Conservation (phyloP, 768 basidiomycete species). For the Boletus edulis region DNA sequence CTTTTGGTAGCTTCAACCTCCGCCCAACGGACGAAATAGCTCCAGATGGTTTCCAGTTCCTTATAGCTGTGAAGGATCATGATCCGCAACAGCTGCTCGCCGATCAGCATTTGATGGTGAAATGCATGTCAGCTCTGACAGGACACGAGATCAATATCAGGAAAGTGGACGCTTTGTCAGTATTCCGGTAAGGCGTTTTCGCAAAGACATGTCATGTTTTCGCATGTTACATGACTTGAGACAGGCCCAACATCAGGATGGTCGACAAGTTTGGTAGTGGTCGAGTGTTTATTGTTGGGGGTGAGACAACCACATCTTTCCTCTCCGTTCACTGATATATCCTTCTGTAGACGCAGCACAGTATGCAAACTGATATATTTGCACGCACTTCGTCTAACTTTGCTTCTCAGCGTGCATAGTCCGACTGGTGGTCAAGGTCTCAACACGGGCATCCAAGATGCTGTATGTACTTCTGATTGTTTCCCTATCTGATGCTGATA, state of each 20-base stretch:
- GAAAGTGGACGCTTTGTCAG: constrained; percentile 23
- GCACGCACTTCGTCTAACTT: not conserved
- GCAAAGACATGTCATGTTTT: not conserved
- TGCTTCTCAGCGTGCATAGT: constrained; percentile 18
- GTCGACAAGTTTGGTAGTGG: constrained; percentile 40
- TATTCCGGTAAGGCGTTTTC: constrained; percentile 27
- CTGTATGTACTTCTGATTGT: constrained; percentile 27
- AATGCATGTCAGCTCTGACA: constrained; percentile 27
- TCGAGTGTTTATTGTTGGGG: constrained; percentile 49
- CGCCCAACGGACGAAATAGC: constrained; percentile 17
- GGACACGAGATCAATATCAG: constrained; percentile 33
- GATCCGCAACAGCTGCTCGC: constrained; percentile 15
- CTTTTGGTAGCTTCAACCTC: constrained; percentile 1
- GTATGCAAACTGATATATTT: not conserved
- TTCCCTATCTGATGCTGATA: not conserved
- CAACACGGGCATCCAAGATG: constrained; percentile 38
- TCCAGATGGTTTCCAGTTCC: constrained; percentile 20
- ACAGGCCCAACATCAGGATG: constrained; percentile 49
- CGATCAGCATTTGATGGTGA: constrained; percentile 27
- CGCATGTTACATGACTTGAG: not conserved
- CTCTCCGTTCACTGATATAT: not conserved
- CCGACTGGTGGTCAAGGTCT: constrained; percentile 33
- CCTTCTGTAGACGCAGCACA: constrained; percentile 46
- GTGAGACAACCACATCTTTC: constrained; percentile 12
- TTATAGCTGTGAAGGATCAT: constrained; percentile 3